A percentile compares a stretch with the other conserved stretches of the same genome.
These are phyloP conservation scores for Tubosaeta brunneosetosa DNA, from an alignment of 768 basidiomycete species.

Conservation along the genomic window DNA sequence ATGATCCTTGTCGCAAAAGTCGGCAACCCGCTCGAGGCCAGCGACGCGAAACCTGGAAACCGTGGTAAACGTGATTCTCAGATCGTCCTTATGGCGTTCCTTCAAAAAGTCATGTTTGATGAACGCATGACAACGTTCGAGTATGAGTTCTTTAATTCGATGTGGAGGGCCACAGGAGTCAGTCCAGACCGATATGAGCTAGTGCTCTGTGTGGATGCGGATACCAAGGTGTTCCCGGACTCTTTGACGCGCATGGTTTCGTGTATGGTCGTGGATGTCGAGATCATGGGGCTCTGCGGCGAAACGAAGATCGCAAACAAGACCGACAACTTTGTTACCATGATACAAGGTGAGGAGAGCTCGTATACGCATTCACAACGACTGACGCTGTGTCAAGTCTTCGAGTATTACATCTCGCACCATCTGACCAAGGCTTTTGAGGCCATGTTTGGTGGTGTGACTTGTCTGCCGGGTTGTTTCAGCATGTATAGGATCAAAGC, in stretches of 20 bases:
- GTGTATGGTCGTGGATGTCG: conserved; percentile 94
- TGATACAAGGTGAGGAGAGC: conserved; percentile 88
- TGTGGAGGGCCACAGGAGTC: conserved; percentile 94
- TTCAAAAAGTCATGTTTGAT: conserved; percentile 99
- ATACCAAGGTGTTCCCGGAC: conserved; percentile 99
- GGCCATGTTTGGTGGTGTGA: conserved; percentile 99
- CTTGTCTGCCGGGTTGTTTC: conserved; percentile 99
- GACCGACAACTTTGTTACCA: conserved; percentile 96
- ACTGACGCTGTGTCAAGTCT: conserved; percentile 52
- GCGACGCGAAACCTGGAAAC: conserved; percentile 92
- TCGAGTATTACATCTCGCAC: conserved; percentile 99
- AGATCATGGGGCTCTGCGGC: conserved; percentile 98
- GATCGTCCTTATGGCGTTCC: conserved; percentile 94
- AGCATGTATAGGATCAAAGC: conserved; percentile 99
- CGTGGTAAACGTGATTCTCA: conserved; percentile 98
- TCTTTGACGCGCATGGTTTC: conserved; percentile 93
- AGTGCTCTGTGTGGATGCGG: conserved; percentile 93
- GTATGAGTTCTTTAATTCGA: conserved; percentile 98
- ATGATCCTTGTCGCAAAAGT: conserved; percentile 94
- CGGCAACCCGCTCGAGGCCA: conserved; percentile 87
- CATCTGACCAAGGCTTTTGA: conserved; percentile 99
- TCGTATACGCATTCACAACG: neutral
- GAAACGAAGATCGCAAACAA: conserved; percentile 99
- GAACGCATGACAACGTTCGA: conserved; percentile 99
- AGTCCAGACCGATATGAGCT: conserved; percentile 95